Percentiles rank a stretch among this genome's conserved stretches.
Conservation (phyloP, 331 rosid species). For the Arachis monticola region DNA sequence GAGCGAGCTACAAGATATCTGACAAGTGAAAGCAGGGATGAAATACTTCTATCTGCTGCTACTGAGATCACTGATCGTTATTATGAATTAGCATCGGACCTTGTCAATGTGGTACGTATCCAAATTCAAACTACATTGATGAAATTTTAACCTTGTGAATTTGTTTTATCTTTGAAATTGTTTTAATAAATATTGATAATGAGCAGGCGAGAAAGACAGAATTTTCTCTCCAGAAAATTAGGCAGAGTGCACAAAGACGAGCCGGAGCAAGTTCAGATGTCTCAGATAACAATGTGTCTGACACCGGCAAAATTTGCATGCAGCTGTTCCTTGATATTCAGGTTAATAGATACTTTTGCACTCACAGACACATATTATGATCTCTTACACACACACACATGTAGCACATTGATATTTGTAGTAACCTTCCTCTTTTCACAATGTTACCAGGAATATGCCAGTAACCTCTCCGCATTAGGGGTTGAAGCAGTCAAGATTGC, state of each 20-base stretch:
- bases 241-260: constrained; percentile 89
- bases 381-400: background rate
- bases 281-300: constrained; percentile 77
- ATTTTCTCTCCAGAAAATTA: constrained; percentile 84
- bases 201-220: constrained; percentile 88
- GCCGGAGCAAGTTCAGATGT: constrained; percentile 91
- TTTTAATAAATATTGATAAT: constrained; percentile 31
- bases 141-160: constrained; percentile 27
- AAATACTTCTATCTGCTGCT: constrained; percentile 63
- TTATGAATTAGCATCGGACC: constrained; percentile 79
- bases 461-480: constrained; percentile 71
- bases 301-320: constrained; percentile 84
- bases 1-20: constrained; percentile 68
- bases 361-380: background rate
- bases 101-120: constrained; percentile 76
- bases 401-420: constrained; percentile 21
- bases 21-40: constrained; percentile 57
- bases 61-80: constrained; percentile 85
- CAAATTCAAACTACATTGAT: constrained; percentile 31
- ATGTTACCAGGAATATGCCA: constrained; percentile 80
- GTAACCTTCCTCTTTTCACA: constrained; percentile 34
- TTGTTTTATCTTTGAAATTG: constrained; percentile 15
- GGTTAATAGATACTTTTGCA: constrained; percentile 47
- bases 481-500: constrained; percentile 68
- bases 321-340: constrained; percentile 93